Evolutionary conservation across 192 early-diverging fungal genomes (phyloP).

Genomic region (Nowakowskiella sp.): DNA sequence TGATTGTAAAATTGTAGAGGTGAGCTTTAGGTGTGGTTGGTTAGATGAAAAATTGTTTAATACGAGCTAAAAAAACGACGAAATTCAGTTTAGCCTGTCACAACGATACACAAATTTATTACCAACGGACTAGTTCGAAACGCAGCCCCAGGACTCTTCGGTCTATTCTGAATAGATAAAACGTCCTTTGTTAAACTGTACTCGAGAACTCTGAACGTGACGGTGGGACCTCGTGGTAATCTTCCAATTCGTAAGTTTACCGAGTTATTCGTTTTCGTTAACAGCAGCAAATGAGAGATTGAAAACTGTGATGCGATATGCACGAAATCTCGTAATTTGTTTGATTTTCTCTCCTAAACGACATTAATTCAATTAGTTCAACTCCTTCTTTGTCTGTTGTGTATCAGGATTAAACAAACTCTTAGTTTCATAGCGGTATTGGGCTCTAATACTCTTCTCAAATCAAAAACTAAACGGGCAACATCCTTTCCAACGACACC

Average conservation of each 20-base stretch:
- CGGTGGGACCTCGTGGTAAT: slow-evolving; percentile 86
- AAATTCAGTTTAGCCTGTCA: slow-evolving; percentile 5
- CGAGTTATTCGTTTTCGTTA: slow-evolving; percentile 68
- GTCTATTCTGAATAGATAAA: slow-evolving; percentile 62
- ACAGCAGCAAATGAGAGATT: slow-evolving; percentile 82
- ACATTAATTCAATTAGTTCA: too few relatives aligned
- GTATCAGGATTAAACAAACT: slow-evolving; percentile 13
- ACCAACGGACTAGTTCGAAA: slow-evolving; percentile 73
- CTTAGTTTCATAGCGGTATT: slow-evolving; percentile 82
- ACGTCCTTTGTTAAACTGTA: slow-evolving; percentile 84
- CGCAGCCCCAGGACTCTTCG: slow-evolving; percentile 68
- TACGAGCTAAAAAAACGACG: slow-evolving; percentile 39
- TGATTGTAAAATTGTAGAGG: slow-evolving; percentile 93
- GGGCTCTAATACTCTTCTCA: slow-evolving; percentile 87
- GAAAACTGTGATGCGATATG: slow-evolving; percentile 73
- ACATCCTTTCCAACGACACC: slow-evolving; percentile 76
- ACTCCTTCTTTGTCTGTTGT: not conserved
- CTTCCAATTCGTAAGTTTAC: slow-evolving; percentile 80
- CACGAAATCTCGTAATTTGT: slow-evolving; percentile 91
- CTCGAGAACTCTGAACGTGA: slow-evolving; percentile 72
- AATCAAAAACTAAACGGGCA: slow-evolving; percentile 67
- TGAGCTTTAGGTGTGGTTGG: slow-evolving; percentile 75
- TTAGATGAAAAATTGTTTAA: slow-evolving; percentile 70
- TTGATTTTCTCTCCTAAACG: slow-evolving; percentile 72
- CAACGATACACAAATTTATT: slow-evolving; percentile 19